A percentile compares a stretch with the other conserved stretches of the same genome.
These are phyloP conservation scores for Aureobasidium subglaciale DNA, from an alignment of 2,329 filamentous ascomycete genomes.

Conservation along the genomic window DNA sequence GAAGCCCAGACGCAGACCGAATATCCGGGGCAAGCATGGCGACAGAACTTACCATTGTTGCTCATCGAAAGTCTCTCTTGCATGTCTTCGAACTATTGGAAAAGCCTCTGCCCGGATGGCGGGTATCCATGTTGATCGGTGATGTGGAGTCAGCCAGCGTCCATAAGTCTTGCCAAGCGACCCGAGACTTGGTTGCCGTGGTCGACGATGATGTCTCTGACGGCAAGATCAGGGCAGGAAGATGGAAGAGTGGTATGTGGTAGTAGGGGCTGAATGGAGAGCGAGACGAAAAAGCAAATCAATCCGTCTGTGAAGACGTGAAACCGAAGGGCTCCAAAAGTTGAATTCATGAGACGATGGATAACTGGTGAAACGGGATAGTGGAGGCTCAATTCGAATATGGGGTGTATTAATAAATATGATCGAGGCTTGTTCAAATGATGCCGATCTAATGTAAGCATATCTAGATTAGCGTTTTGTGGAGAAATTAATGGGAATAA, in stretches of 20 bases:
- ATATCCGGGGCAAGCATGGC: slow-evolving; percentile 1
- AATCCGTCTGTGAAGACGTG: not conserved
- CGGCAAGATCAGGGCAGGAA: not conserved
- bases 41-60: slow-evolving; percentile 6
- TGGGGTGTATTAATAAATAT: slow-evolving; percentile 10
- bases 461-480: slow-evolving; percentile 12
- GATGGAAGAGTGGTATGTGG: not conserved
- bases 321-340: not conserved
- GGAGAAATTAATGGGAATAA: not conserved
- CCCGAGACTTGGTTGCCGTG: slow-evolving; percentile 2
- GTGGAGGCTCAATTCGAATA: slow-evolving; percentile 4
- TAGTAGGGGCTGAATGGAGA: not conserved
- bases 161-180: slow-evolving; percentile 9
- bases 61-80: slow-evolving; percentile 4
- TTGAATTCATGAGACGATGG: not conserved
- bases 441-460: slow-evolving; percentile 14
- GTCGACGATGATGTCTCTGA: not conserved
- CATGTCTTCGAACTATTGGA: slow-evolving; percentile 12
- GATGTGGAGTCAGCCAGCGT: slow-evolving; percentile 6
- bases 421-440: slow-evolving; percentile 10
- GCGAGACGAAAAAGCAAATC: not conserved
- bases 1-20: not conserved
- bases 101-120: slow-evolving; percentile 8
- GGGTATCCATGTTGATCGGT: slow-evolving; percentile 11
- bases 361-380: slow-evolving; percentile 7